Percentiles rank a stretch among this genome's conserved stretches.
These are phyloP conservation scores for Aspergillus cristatus DNA, from an alignment of 495 filamentous ascomycete species.

Conservation along the genomic window DNA sequence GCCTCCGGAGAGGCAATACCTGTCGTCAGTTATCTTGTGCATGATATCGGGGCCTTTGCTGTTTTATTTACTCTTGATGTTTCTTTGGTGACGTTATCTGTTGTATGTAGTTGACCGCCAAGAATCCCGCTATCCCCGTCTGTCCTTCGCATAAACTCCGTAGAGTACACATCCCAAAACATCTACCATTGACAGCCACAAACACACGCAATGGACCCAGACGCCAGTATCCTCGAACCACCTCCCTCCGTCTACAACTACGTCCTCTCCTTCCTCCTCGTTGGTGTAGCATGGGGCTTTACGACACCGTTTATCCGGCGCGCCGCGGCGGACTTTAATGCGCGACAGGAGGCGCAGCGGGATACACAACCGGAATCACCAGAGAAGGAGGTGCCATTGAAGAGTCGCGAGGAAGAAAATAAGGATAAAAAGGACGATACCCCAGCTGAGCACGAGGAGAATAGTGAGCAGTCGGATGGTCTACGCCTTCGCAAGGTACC, in stretches of 20 bases:
- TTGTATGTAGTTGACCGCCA: neutral
- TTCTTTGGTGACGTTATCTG: too few relatives aligned
- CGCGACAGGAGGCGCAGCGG: constrained; percentile 28
- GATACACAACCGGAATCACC: neutral
- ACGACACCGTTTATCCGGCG: constrained; percentile 51
- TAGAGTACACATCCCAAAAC: neutral
- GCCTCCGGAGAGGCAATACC: too few relatives aligned
- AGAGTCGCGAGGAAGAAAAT: constrained; percentile 5
- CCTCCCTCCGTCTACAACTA: constrained; percentile 62
- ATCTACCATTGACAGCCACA: neutral
- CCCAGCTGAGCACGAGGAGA: neutral
- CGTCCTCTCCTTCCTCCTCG: constrained; percentile 79
- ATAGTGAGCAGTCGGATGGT: too few relatives aligned
- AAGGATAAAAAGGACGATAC: constrained; percentile 12
- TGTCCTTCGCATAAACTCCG: neutral
- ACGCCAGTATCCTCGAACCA: constrained; percentile 20
- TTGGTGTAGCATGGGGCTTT: constrained; percentile 79
- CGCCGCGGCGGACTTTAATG: constrained; percentile 49
- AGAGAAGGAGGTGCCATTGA: constrained; percentile 9
- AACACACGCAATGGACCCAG: constrained; percentile 21
- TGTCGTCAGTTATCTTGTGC: too few relatives aligned
- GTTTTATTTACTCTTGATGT: too few relatives aligned
- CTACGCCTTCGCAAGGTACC: too few relatives aligned
- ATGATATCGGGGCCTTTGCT: too few relatives aligned
- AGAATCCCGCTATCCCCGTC: neutral